Percentiles rank a stretch among this genome's conserved stretches.
phyloP scores from a whole-genome alignment of 2,329 filamentous ascomycete genomes.

The Colletotrichum tamarilloi region DNA sequence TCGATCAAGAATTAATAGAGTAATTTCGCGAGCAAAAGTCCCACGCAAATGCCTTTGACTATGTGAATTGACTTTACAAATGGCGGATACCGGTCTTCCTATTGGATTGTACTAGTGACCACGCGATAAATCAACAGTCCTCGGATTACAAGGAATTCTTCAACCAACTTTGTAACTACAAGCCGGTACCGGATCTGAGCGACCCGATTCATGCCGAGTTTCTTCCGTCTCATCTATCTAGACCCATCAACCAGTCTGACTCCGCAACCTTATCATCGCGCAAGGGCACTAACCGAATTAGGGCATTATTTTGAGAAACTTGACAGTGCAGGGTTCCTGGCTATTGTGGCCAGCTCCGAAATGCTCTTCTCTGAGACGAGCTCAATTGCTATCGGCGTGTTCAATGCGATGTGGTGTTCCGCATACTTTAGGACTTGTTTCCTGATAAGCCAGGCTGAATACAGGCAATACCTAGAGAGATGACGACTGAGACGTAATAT shows the following conservation, averaged over 20 bases:
- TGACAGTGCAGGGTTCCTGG: neutral
- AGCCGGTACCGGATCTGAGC: neutral
- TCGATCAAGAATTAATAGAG: neutral
- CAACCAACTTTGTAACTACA: neutral
- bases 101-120: too few relatives aligned
- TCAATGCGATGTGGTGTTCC: neutral
- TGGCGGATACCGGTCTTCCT: too few relatives aligned
- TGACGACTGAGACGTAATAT: neutral
- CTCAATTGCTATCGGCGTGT: neutral
- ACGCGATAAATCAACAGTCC: too few relatives aligned
- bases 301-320: conserved; percentile 3
- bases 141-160: neutral
- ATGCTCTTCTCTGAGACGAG: neutral
- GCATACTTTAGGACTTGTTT: neutral
- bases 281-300: neutral
- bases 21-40: neutral
- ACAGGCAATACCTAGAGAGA: neutral
- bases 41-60: neutral
- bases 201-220: neutral
- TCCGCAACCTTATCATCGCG: neutral
- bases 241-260: neutral
- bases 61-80: neutral
- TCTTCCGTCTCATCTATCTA: neutral
- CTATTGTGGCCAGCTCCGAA: neutral
- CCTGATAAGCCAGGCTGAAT: neutral